A percentile compares a stretch with the other conserved stretches of the same genome.
These are phyloP conservation scores for Periconia digitata DNA, from an alignment of 2,329 filamentous ascomycete genomes.

Conservation along the genomic window DNA sequence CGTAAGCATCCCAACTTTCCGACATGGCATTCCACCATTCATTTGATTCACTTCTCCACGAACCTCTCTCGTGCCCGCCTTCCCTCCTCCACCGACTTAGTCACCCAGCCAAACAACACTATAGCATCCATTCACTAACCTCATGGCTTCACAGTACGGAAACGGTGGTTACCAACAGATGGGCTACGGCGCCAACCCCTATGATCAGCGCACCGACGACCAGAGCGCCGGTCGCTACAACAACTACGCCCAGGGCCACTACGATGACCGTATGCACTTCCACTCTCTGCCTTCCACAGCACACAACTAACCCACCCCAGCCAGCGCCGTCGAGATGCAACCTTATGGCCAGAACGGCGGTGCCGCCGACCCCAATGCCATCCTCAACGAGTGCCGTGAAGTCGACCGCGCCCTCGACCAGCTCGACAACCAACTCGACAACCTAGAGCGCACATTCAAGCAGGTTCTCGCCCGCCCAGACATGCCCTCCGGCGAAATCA, in stretches of 20 bases:
- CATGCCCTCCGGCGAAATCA: slow-evolving; percentile 70
- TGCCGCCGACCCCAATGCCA: slow-evolving; percentile 64
- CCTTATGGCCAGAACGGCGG: slow-evolving; percentile 49
- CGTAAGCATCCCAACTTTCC: slow-evolving; percentile 29
- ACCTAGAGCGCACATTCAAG: slow-evolving; percentile 71
- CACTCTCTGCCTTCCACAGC: slow-evolving; percentile 30
- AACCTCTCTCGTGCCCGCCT: slow-evolving; percentile 9
- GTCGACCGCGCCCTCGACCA: slow-evolving; percentile 76
- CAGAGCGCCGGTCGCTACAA: slow-evolving; percentile 57
- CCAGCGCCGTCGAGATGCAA: slow-evolving; percentile 68
- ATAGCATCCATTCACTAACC: slow-evolving; percentile 10
- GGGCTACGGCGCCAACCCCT: slow-evolving; percentile 47
- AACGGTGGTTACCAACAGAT: slow-evolving; percentile 44
- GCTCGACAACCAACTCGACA: slow-evolving; percentile 71
- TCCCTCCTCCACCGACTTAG: slow-evolving; percentile 5
- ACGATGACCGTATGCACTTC: slow-evolving; percentile 37
- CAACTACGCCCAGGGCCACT: slow-evolving; percentile 51
- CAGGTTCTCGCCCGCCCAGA: slow-evolving; percentile 75
- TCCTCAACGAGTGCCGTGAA: slow-evolving; percentile 81
- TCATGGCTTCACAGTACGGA: slow-evolving; percentile 42
- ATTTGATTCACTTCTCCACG: slow-evolving; percentile 7
- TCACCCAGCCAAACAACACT: not conserved
- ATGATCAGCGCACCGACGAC: slow-evolving; percentile 42
- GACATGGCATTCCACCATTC: slow-evolving; percentile 4
- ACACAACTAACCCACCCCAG: slow-evolving; percentile 22